A percentile compares a stretch with the other conserved stretches of the same genome.
Conservation (phyloP, 2,329 filamentous ascomycete species). For the Venturia pyrina region DNA sequence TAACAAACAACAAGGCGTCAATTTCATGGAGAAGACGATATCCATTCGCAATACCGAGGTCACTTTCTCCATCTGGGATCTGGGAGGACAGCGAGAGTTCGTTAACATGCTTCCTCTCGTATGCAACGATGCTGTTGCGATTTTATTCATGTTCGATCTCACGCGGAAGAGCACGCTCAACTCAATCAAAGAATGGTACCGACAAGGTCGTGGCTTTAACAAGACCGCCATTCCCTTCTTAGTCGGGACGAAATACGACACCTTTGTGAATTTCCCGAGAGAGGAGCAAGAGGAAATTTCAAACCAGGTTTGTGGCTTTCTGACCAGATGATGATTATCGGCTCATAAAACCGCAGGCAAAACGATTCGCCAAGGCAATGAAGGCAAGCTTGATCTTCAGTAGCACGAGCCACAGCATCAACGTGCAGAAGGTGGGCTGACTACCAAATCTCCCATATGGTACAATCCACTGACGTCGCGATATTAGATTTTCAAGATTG, state of each 20-base stretch:
- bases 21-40: constrained; percentile 99
- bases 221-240: constrained; percentile 99
- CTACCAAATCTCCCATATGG: neutral
- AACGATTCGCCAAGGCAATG: constrained; percentile 96
- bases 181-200: constrained; percentile 99
- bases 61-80: constrained; percentile 98
- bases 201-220: constrained; percentile 95
- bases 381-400: constrained; percentile 95
- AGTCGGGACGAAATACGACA: constrained; percentile 96
- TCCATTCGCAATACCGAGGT: constrained; percentile 99
- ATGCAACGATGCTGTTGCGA: constrained; percentile 96
- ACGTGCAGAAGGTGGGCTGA: constrained; percentile 80
- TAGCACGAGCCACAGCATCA: constrained; percentile 98
- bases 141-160: constrained; percentile 98
- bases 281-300: constrained; percentile 99
- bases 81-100: constrained; percentile 95
- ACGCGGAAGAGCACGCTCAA: constrained; percentile 97
- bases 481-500: constrained; percentile 94
- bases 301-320: constrained; percentile 58
- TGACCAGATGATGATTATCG: neutral
- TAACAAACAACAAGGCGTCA: constrained; percentile 55
- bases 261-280: constrained; percentile 96
- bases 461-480: neutral
- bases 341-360: constrained; percentile 48
- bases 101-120: constrained; percentile 99